Conservation (phyloP, 768 basidiomycete species). For the Gyrodon lividus region DNA sequence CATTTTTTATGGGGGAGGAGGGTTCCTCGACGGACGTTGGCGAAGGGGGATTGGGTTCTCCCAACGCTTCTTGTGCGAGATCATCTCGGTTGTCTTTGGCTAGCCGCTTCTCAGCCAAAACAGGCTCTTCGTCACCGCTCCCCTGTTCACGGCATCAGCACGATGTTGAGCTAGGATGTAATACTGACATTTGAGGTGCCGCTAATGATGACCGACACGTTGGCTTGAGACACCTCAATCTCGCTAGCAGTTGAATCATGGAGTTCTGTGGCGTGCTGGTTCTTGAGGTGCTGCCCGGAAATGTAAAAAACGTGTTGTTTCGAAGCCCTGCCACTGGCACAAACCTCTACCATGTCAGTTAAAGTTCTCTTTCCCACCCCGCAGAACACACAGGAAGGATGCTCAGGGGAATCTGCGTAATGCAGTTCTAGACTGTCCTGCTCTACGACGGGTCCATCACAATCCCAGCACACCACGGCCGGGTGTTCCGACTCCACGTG, state of each 20-base stretch:
- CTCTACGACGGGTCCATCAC: constrained; percentile 25
- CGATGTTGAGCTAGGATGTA: not conserved
- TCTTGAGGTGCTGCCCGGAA: constrained; percentile 19
- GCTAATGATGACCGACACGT: not conserved
- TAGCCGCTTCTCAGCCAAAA: not conserved
- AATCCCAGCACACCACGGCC: constrained; percentile 31
- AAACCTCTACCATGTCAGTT: constrained; percentile 21
- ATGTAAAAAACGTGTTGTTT: constrained; percentile 8
- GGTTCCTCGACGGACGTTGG: not conserved
- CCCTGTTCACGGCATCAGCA: constrained; percentile 12
- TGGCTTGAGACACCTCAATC: not conserved
- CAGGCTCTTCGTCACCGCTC: not conserved
- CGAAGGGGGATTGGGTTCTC: not conserved
- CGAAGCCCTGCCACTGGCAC: not conserved
- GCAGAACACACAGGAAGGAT: constrained; percentile 22
- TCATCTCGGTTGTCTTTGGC: constrained; percentile 1
- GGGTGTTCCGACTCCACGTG: constrained; percentile 24
- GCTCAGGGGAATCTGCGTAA: constrained; percentile 21
- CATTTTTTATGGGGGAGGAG: not conserved
- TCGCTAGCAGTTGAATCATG: not conserved
- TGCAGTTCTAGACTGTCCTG: constrained; percentile 18
- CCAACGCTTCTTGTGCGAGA: not conserved
- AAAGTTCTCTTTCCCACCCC: constrained; percentile 13
- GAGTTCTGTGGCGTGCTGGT: constrained; percentile 6
- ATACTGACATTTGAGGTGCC: constrained; percentile 5